Conservation (phyloP, 441 rosid genomes). For the Gossypium davidsonii region DNA sequence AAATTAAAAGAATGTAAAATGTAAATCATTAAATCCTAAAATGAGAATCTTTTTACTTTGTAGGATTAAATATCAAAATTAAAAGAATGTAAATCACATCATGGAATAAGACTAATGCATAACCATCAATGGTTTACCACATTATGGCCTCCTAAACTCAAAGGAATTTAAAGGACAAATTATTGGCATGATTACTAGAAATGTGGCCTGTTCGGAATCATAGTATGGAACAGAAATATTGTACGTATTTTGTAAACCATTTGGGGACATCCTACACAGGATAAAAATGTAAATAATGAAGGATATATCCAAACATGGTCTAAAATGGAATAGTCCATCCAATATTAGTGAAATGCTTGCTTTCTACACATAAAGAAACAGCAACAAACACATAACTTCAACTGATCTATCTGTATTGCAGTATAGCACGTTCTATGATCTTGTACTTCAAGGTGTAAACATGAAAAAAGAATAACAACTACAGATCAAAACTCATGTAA, state of each 20-base stretch:
- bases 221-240: no score
- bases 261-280: not conserved
- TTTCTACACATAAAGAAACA: not conserved
- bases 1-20: not conserved
- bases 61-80: not conserved
- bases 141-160: not conserved
- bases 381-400: not conserved
- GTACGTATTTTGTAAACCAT: not conserved
- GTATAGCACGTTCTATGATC: not conserved
- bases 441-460: not conserved
- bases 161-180: no score
- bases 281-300: not conserved
- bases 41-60: not conserved
- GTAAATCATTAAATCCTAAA: not conserved
- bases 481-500: not conserved
- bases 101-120: not conserved
- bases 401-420: not conserved
- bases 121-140: not conserved
- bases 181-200: no score
- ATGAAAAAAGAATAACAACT: not conserved
- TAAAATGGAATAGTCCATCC: not conserved
- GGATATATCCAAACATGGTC: not conserved
- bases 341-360: not conserved
- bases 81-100: not conserved
- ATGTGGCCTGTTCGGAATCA: no score